Evolutionary conservation across 495 filamentous ascomycete species (phyloP), one percentile per base, ranked within the genome.

Genomic region (Penicillium bialowiezense): DNA sequence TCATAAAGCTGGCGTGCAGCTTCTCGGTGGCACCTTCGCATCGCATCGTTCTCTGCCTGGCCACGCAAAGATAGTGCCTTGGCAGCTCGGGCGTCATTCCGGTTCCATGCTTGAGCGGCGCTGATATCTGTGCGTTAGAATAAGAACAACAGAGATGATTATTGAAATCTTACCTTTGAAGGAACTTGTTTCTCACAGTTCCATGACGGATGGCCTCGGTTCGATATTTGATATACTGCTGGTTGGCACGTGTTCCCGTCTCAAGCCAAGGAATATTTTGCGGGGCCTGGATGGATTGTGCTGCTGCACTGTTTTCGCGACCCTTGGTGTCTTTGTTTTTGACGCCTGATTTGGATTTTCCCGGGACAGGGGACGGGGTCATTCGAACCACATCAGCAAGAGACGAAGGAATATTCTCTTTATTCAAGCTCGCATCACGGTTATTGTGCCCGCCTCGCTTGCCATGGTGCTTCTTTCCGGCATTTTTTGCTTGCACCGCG

Each of bases 101-200:
- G 88, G 64, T 97, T 96, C 95, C 95, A 99, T n/a, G 95, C 95
- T 76, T 96, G 91, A n/a, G 93, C 92, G 43, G 95, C 95, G 62
- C 91, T 95, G 26, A 26, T 20, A 23, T 19, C 38, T 36, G 12
- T 60, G 24, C 56, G 62, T 59, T 46, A 65, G 48, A 20, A 23
- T 9, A 14, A 14, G 26, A 8, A 13, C 26, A 7, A 21, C 61
- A 74, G 40, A 75, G 57, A 32, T 23, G 3, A 15, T 7, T 3
- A 21, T 5, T 6, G 43, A 54, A 20, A 2, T 38, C 66, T 58
- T 72, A 93, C 90, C 90, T 95, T 66, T 98, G 93, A 21, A 99
- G 73, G 62, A 97, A 99, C 61, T 97, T 97, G 68, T 97, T 97
- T 44, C 95, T 81, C 65, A 93, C 80, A 45, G 90, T 90, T 51